phyloP scores from a whole-genome alignment of 2,329 filamentous ascomycete genomes.

The Sporothrix pallida region DNA sequence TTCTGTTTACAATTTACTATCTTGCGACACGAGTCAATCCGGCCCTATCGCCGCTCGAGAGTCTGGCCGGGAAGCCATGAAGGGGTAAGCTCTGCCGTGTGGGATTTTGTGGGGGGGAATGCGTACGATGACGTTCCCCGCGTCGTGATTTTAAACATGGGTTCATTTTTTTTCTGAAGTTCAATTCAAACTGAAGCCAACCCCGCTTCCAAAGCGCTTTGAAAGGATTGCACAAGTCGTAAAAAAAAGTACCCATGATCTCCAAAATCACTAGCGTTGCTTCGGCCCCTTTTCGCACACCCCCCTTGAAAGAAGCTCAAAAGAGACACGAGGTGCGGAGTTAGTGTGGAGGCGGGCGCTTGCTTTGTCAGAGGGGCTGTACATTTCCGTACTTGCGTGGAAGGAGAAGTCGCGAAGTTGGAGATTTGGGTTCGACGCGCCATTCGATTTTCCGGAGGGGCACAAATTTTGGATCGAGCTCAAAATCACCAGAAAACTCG shows the following conservation, averaged over 20 bases:
- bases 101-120: neutral
- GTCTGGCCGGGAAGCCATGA: neutral
- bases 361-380: conserved; percentile 17
- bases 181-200: neutral
- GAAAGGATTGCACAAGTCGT: too few species aligned
- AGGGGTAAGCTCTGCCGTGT: conserved; percentile 25
- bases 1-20: too few species aligned
- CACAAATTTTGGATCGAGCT: too few species aligned
- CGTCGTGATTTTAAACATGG: neutral
- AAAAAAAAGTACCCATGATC: conserved; percentile 16
- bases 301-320: neutral
- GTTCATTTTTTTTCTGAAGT: neutral
- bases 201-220: too few species aligned
- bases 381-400: conserved; percentile 15
- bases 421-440: neutral
- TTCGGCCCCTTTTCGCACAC: neutral
- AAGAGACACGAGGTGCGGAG: neutral
- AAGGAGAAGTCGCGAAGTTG: neutral
- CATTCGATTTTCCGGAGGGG: conserved; percentile 5
- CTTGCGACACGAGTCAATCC: neutral
- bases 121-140: neutral
- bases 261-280: neutral
- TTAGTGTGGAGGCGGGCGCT: neutral
- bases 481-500: too few species aligned
- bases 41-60: too few species aligned